phyloP scores from a whole-genome alignment of 2,329 filamentous ascomycete species.

The Lachnellula willkommii region DNA sequence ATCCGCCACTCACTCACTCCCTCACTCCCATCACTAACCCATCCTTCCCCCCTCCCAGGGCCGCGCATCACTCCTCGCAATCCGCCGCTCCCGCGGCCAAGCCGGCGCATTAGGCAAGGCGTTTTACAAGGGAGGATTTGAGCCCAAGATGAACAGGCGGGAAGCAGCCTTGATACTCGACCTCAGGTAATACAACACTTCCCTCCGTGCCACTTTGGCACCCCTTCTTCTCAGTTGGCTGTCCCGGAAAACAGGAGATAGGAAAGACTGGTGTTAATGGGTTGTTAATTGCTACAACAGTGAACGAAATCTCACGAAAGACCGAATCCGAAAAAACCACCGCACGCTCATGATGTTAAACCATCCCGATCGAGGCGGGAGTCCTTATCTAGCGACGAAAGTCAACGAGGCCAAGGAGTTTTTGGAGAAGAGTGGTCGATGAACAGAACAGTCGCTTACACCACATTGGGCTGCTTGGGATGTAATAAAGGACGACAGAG shows the following conservation, averaged over 20 bases:
- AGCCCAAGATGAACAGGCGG: slow-evolving; percentile 85
- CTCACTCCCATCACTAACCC: not conserved
- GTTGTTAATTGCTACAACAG: slow-evolving; percentile 40
- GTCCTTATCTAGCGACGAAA: slow-evolving; percentile 93
- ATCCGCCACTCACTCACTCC: not conserved
- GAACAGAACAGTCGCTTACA: no score
- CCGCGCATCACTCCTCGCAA: slow-evolving; percentile 84
- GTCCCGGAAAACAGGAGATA: not conserved
- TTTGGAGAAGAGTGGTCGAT: slow-evolving; percentile 63
- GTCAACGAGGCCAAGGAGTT: slow-evolving; percentile 98
- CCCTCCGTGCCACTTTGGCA: no score
- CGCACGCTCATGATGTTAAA: slow-evolving; percentile 94
- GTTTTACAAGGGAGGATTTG: slow-evolving; percentile 99
- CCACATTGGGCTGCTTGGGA: no score
- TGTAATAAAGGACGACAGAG: not conserved
- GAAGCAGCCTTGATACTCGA: slow-evolving; percentile 89
- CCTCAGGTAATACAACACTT: slow-evolving; percentile 59
- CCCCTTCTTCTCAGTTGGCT: no score
- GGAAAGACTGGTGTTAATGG: not conserved
- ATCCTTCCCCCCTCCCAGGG: slow-evolving; percentile 50
- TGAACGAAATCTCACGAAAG: slow-evolving; percentile 81
- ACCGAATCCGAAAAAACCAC: slow-evolving; percentile 93
- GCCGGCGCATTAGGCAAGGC: slow-evolving; percentile 75
- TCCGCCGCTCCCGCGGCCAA: slow-evolving; percentile 73
- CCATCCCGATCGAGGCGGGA: slow-evolving; percentile 94